phyloP scores from a whole-genome alignment of 345 rosid species.

The Eucalyptus cloeziana region DNA sequence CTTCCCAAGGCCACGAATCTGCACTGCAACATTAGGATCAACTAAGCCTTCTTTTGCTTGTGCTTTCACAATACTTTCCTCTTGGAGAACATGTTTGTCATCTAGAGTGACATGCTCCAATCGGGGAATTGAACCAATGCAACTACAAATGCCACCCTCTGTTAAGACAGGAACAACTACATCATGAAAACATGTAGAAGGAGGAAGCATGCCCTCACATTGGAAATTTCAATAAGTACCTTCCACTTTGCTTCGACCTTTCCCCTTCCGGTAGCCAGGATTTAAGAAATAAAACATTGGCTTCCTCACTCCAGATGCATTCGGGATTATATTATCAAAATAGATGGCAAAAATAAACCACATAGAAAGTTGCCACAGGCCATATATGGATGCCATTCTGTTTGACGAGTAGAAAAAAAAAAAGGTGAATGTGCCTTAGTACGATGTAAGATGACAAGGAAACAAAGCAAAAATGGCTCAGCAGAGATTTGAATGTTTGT shows the following conservation, averaged over 20 bases:
- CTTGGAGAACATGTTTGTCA: too few species aligned
- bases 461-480: neutral
- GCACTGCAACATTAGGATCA: conserved; percentile 67
- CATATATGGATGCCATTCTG: conserved; percentile 77
- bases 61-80: too few species aligned
- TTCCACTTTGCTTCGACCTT: conserved; percentile 61
- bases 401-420: conserved; percentile 1
- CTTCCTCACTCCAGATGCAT: conserved; percentile 62
- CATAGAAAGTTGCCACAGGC: conserved; percentile 51
- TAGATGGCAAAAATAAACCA: conserved; percentile 81
- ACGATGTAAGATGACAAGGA: neutral
- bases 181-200: neutral
- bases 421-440: neutral
- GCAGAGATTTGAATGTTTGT: neutral
- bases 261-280: conserved; percentile 86
- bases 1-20: conserved; percentile 76
- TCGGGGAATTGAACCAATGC: too few species aligned
- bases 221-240: conserved; percentile 20
- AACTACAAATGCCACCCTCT: conserved; percentile 28
- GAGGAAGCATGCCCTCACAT: neutral
- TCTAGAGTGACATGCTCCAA: too few species aligned
- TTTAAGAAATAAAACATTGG: conserved; percentile 1
- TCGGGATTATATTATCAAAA: conserved; percentile 81
- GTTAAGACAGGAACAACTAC: neutral
- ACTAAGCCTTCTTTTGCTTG: neutral